Percentiles rank a stretch among this genome's conserved stretches.
Conservation (phyloP, 2,329 filamentous ascomycete genomes). For the Phialophora macrospora region DNA sequence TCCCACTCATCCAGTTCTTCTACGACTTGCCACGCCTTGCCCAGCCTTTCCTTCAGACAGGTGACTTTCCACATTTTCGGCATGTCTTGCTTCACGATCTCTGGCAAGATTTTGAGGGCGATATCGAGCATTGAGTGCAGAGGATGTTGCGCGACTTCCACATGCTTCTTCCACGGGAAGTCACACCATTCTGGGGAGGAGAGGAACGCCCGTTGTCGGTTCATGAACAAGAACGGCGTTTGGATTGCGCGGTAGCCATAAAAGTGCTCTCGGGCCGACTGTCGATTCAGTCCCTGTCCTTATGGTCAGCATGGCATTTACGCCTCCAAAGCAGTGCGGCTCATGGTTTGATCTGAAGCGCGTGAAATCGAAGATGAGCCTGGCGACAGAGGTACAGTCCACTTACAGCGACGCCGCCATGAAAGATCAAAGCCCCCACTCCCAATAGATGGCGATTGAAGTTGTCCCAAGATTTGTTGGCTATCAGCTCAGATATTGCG, state of each 20-base stretch:
- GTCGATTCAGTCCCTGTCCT: slow-evolving; percentile 13
- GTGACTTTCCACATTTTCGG: slow-evolving; percentile 20
- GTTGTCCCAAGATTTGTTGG: slow-evolving; percentile 31
- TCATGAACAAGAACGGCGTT: slow-evolving; percentile 33
- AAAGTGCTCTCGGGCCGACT: slow-evolving; percentile 25
- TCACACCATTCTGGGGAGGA: slow-evolving; percentile 28
- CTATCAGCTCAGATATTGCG: slow-evolving; percentile 33
- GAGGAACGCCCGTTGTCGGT: slow-evolving; percentile 28
- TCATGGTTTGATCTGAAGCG: not conserved
- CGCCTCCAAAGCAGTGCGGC: not conserved
- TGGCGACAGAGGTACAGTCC: not conserved
- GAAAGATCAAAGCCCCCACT: slow-evolving; percentile 30
- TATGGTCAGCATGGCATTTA: not conserved
- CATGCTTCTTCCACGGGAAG: slow-evolving; percentile 26
- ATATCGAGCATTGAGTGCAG: slow-evolving; percentile 33
- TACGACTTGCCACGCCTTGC: slow-evolving; percentile 12
- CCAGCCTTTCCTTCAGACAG: slow-evolving; percentile 21
- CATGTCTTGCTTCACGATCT: slow-evolving; percentile 32
- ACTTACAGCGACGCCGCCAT: slow-evolving; percentile 20
- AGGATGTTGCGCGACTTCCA: slow-evolving; percentile 24
- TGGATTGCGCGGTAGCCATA: slow-evolving; percentile 32
- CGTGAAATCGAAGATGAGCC: not conserved
- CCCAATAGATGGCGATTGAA: slow-evolving; percentile 33
- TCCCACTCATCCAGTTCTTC: slow-evolving; percentile 30
- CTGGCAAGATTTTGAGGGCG: slow-evolving; percentile 25